Percentiles rank a stretch among this genome's conserved stretches.
These are phyloP conservation scores for Pelargonium cotyledonis DNA, from an alignment of 441 rosid species.

Conservation along the genomic window DNA sequence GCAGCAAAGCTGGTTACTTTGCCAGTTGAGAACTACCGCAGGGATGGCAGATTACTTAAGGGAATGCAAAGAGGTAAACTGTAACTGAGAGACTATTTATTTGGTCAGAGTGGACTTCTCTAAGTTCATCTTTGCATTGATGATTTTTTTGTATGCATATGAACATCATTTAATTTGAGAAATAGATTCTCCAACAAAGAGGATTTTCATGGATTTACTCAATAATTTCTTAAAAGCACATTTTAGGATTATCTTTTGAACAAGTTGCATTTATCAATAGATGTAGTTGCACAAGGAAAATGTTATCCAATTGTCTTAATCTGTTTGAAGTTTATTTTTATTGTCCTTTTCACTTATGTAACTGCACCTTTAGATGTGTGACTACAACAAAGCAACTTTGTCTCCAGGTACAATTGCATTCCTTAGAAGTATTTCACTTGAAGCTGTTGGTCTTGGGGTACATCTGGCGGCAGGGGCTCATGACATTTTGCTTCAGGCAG, in stretches of 20 bases:
- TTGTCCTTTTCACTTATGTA: not conserved
- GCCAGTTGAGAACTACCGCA: conserved; percentile 91
- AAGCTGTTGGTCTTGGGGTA: conserved; percentile 94
- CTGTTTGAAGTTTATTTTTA: not conserved
- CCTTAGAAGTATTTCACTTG: conserved; percentile 87
- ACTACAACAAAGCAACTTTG: conserved; percentile 6
- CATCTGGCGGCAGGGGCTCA: conserved; percentile 94
- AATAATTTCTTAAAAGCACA: not conserved
- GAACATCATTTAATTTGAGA: no score
- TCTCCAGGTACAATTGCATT: conserved; percentile 80
- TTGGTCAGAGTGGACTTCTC: not conserved
- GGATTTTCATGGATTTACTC: not conserved
- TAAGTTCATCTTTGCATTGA: no score
- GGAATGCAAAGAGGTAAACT: conserved; percentile 94
- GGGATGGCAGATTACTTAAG: conserved; percentile 76
- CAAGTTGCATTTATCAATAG: no score
- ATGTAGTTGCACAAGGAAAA: no score
- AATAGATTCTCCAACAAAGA: no score
- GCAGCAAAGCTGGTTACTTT: conserved; percentile 77
- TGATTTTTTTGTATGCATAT: no score
- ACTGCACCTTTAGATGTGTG: not conserved
- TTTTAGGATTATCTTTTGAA: not conserved
- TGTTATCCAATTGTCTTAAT: no score
- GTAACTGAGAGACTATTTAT: conserved; percentile 1
- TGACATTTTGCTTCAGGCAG: conserved; percentile 77